Base-by-base conservation (phyloP, 106 monocot species). In the Dioscorea zingiberensis region DNA sequence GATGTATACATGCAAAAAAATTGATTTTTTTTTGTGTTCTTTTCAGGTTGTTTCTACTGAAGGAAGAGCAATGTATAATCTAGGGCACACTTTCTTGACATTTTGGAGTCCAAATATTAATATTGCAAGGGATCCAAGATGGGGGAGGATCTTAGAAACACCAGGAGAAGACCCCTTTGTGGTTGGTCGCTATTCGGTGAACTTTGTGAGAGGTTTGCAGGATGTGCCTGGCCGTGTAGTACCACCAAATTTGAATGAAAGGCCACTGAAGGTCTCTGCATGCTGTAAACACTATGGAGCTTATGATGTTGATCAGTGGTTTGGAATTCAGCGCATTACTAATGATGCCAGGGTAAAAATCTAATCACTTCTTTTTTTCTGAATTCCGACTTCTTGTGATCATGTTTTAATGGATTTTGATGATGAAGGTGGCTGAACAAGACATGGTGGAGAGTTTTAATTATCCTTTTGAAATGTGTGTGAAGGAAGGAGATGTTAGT, bases 221-320 rank as follows among this genome's bases (percentile, higher is more conserved):
- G 62, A 61, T 13, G 61, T 53, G 5, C 17, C 59, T 4, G 60
- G 59, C 17, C 48, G 25, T 1, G 25, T 25, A 38, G 22, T 5
- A 13, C 23, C 70, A 18, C 45, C 45, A 4, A 60, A 71, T 38
- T 6, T 15, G 7, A 29, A 61, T 30, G 25, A 27, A 3, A 62
- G 61, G 23, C 47, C 28, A 3, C 51, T 71, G 38, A 71, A 71
- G 71, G 71, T 71, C n/a, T 61, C 71, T 15, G 29, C 63, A 17
- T 72, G 62, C 44, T 72, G 71, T 27, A 72, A 72, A 63, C 71
- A 72, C 24, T 63, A 54, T n/a, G 21, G 54, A 8, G 71, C 71
- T 7, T 72, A 72, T 23, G 63, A 72, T 44, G 53, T 72, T 11
- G 71, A 72, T 13, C 21, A 22, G 9, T 72, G 71, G 63, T 27